Evolutionary conservation across 2,329 filamentous ascomycete species (phyloP).

Genomic region (Didymellaceae sp.): DNA sequence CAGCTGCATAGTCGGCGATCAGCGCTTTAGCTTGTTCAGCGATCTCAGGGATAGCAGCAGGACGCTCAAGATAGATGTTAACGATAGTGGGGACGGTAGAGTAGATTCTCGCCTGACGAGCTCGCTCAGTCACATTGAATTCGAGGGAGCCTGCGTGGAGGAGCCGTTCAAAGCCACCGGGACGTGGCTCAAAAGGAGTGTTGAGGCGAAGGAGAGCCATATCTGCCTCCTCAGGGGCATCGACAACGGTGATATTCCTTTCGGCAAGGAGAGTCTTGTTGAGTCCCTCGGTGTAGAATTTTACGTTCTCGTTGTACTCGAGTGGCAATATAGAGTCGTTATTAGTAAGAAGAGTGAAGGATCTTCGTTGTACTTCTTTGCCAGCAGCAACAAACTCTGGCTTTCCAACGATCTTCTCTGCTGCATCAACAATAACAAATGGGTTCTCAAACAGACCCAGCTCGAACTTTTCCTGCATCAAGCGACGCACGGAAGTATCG

Average conservation of each 20-base stretch:
- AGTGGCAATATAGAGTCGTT: constrained; percentile 41
- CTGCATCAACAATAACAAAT: constrained; percentile 56
- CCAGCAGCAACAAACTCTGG: constrained; percentile 52
- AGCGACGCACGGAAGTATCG: constrained; percentile 54
- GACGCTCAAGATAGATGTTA: constrained; percentile 54
- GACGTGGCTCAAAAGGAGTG: constrained; percentile 51
- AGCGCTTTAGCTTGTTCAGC: constrained; percentile 49
- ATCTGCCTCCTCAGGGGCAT: constrained; percentile 49
- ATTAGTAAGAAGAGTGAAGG: constrained; percentile 49
- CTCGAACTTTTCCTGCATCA: constrained; percentile 59
- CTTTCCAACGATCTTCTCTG: constrained; percentile 53
- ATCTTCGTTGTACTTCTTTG: constrained; percentile 47
- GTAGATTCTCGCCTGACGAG: constrained; percentile 50
- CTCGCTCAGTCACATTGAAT: constrained; percentile 50
- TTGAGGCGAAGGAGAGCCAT: constrained; percentile 51
- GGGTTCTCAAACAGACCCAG: constrained; percentile 61
- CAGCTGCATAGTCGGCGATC: constrained; percentile 51
- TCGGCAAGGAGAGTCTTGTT: constrained; percentile 40
- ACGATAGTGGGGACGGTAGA: constrained; percentile 50
- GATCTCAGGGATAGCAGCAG: constrained; percentile 53
- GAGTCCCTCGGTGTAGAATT: constrained; percentile 48
- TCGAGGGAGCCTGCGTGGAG: constrained; percentile 53
- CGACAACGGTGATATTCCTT: constrained; percentile 45
- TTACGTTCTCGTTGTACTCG: constrained; percentile 26
- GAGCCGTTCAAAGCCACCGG: constrained; percentile 50